Evolutionary conservation across 2,329 filamentous ascomycete genomes (phyloP).

Genomic region (Cladophialophora immunda): DNA sequence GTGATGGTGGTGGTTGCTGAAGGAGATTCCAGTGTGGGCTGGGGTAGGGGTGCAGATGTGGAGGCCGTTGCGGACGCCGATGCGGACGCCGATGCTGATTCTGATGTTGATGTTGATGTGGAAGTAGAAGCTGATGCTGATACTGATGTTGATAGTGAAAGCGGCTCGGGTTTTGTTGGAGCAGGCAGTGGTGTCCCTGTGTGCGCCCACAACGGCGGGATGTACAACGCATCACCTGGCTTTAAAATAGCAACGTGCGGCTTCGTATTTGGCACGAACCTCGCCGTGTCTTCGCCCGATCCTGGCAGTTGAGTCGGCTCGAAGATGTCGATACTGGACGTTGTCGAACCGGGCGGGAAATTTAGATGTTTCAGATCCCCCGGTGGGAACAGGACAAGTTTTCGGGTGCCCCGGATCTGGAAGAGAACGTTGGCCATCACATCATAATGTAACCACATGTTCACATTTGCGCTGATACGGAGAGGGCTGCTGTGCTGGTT

Average conservation of each 20-base stretch:
- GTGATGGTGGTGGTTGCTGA: neutral
- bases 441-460: slow-evolving; percentile 92
- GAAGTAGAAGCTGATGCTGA: slow-evolving; percentile 3
- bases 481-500: slow-evolving; percentile 80
- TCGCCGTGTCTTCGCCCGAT: slow-evolving; percentile 48
- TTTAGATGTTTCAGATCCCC: slow-evolving; percentile 73
- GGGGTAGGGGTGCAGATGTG: neutral
- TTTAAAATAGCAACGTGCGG: slow-evolving; percentile 72
- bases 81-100: neutral
- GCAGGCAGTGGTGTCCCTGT: slow-evolving; percentile 68
- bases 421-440: slow-evolving; percentile 87
- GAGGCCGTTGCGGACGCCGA: slow-evolving; percentile 26
- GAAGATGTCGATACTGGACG: slow-evolving; percentile 79
- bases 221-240: slow-evolving; percentile 79
- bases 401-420: slow-evolving; percentile 78
- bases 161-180: neutral
- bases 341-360: slow-evolving; percentile 80
- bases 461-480: slow-evolving; percentile 79
- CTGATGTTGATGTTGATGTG: slow-evolving; percentile 4
- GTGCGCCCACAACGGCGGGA: slow-evolving; percentile 87
- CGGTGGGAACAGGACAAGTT: slow-evolving; percentile 80
- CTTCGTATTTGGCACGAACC: slow-evolving; percentile 69
- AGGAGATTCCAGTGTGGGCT: neutral
- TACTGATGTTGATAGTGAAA: neutral
- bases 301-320: slow-evolving; percentile 44